Evolutionary conservation across 2,329 filamentous ascomycete genomes (phyloP), one percentile per base, ranked within the genome.

Genomic region (Fusarium albosuccineum): DNA sequence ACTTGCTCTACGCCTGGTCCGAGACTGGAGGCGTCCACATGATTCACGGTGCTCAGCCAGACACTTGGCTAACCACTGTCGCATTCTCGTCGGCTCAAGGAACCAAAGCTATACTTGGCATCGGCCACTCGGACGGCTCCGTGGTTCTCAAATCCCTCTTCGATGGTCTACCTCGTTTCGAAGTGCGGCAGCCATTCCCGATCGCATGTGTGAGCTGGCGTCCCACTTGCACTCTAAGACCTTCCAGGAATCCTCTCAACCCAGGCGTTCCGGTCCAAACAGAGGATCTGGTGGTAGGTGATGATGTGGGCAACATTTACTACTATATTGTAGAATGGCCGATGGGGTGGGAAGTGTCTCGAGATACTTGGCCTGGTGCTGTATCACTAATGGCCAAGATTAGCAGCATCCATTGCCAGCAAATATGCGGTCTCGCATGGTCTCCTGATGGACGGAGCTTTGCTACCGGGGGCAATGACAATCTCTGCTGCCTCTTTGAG

Each of bases 351-450:
- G 89, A 92, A 72, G 83, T 92, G 8, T 78, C 81, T 54, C 81
- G 82, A 6, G 87, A 91, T 74, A 87, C 86, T 51, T 97, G 93
- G 92, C 85, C 88, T 30, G 94, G 94, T 13, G 86, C 89, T 34
- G 90, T 97, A 82, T 92, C 87, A 2, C 82, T 97, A 26, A 81
- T 97, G 52, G 90, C 91, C 22, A 89, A 90, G 67, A 90, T 98
- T 70, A 85, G 85, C 33, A 70, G 70, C 62, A 88, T 93, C 8
- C 95, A 98, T 76, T 88, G 85, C 2, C 94, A 97, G 78, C 94
- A 98, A 74, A 91, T 99, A 56, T 99, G 96, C 73, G 95, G 95
- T 2, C 82, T 99, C n/a, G 87, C 92, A 4, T 98, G 94, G 93
- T 94, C 93, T 4, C 82, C 83, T 4, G 88, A 92, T 72, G 93